A percentile compares a stretch with the other conserved stretches of the same genome.
phyloP scores from a whole-genome alignment of 83 land plant genomes.

The Isoetes engelmannii region DNA sequence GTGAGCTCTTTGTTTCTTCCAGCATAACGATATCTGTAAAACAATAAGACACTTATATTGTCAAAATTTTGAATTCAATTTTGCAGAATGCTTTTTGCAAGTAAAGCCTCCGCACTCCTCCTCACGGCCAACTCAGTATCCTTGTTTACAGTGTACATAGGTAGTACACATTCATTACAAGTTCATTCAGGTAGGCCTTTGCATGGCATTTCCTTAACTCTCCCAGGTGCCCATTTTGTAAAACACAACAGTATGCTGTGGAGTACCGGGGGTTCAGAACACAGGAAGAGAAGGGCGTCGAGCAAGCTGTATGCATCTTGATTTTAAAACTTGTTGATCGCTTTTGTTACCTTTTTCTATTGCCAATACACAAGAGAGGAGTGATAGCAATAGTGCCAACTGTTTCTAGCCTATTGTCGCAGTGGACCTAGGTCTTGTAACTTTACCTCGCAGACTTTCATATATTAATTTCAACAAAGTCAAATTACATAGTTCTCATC shows the following conservation, averaged over 20 bases:
- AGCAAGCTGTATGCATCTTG: slow-evolving; percentile 62
- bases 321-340: not conserved
- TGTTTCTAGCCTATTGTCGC: too few species aligned
- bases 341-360: not conserved
- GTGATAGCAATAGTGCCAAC: too few species aligned
- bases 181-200: slow-evolving; percentile 19
- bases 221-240: slow-evolving; percentile 84
- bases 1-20: slow-evolving; percentile 23
- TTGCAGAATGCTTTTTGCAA: slow-evolving; percentile 89
- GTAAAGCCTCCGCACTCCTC: slow-evolving; percentile 76
- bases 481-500: too few species aligned
- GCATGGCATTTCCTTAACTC: slow-evolving; percentile 23
- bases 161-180: not conserved
- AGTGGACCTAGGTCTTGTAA: too few species aligned
- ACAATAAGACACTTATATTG: not conserved
- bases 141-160: not conserved
- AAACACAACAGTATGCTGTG: slow-evolving; percentile 81
- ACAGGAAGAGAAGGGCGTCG: slow-evolving; percentile 82
- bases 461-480: too few species aligned
- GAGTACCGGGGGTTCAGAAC: slow-evolving; percentile 85
- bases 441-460: too few species aligned
- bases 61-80: slow-evolving; percentile 7
- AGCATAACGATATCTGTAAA: not conserved
- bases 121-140: slow-evolving; percentile 88
- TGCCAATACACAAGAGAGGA: too few species aligned